Percentiles rank a stretch among this genome's conserved stretches.
These are phyloP conservation scores for Dendrothele bispora DNA, from an alignment of 768 basidiomycete species.

Conservation along the genomic window DNA sequence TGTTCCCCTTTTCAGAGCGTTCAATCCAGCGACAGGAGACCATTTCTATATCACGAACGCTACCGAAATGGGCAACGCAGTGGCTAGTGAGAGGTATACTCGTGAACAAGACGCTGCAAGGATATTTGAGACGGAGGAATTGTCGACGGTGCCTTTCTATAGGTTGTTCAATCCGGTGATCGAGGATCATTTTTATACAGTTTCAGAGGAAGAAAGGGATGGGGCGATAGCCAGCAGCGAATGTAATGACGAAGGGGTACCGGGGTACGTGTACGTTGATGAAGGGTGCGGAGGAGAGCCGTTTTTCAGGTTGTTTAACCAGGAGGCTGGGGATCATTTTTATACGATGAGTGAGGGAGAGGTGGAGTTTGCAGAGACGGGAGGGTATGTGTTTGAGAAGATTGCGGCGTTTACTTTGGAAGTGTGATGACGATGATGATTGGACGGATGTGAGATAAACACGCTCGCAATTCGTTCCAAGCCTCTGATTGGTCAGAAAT, in stretches of 20 bases:
- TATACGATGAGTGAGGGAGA: slow-evolving; percentile 21
- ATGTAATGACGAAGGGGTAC: slow-evolving; percentile 14
- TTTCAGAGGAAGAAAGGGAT: slow-evolving; percentile 11
- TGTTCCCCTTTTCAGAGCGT: slow-evolving; percentile 1
- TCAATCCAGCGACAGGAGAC: background rate
- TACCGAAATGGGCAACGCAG: slow-evolving; percentile 7
- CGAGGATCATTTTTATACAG: slow-evolving; percentile 25
- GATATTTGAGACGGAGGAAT: slow-evolving; percentile 9
- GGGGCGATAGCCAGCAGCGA: slow-evolving; percentile 10
- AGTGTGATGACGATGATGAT: too few species aligned
- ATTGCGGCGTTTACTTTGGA: slow-evolving; percentile 18
- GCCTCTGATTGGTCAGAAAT: too few species aligned
- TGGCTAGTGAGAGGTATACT: slow-evolving; percentile 9
- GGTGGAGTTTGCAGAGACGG: slow-evolving; percentile 9
- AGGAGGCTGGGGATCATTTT: slow-evolving; percentile 18
- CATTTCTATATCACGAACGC: slow-evolving; percentile 6
- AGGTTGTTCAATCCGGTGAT: slow-evolving; percentile 10
- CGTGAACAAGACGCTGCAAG: slow-evolving; percentile 16
- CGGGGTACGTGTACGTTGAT: slow-evolving; percentile 15
- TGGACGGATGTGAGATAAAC: too few species aligned
- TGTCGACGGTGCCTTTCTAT: slow-evolving; percentile 18
- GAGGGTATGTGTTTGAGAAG: slow-evolving; percentile 15
- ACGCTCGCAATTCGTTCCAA: too few species aligned
- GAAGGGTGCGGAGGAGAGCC: slow-evolving; percentile 11
- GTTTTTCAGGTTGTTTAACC: slow-evolving; percentile 21